Conservation (phyloP, 257 asterid species). For the Knoxia roxburghii region DNA sequence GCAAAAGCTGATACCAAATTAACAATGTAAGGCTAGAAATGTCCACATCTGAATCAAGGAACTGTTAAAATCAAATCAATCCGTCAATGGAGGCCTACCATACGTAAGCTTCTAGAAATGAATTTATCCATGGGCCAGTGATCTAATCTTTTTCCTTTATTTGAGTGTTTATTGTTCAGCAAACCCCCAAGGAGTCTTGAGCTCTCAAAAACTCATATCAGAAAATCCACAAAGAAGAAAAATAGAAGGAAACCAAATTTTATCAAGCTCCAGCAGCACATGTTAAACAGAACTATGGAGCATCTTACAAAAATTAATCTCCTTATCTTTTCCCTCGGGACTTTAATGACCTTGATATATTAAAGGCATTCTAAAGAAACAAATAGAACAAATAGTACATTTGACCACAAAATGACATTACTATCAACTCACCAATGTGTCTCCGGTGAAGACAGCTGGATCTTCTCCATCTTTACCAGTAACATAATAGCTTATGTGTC, state of each 20-base stretch:
- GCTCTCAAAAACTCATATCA: not conserved
- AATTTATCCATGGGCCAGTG: not conserved
- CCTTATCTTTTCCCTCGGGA: not conserved
- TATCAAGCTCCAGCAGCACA: too few relatives aligned
- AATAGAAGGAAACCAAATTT: too few relatives aligned
- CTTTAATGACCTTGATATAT: not conserved
- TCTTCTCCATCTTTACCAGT: constrained; percentile 77
- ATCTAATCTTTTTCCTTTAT: not conserved
- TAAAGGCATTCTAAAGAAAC: not conserved
- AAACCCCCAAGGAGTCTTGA: not conserved
- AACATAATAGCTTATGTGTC: constrained; percentile 87
- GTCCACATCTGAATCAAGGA: not conserved
- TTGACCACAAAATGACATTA: not conserved
- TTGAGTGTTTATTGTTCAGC: not conserved
- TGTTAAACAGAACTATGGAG: not conserved
- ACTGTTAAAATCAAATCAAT: too few relatives aligned
- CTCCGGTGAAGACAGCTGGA: constrained; percentile 94
- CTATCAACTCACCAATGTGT: constrained; percentile 65
- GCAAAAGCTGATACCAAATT: not conserved
- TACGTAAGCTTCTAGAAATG: not conserved
- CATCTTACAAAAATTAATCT: not conserved
- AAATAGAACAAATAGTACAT: too few relatives aligned
- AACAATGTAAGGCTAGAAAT: too few relatives aligned
- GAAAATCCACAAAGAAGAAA: not conserved
- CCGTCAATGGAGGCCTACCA: not conserved